phyloP scores from a whole-genome alignment of 208 protist species.

The Crithidia brevicula region DNA sequence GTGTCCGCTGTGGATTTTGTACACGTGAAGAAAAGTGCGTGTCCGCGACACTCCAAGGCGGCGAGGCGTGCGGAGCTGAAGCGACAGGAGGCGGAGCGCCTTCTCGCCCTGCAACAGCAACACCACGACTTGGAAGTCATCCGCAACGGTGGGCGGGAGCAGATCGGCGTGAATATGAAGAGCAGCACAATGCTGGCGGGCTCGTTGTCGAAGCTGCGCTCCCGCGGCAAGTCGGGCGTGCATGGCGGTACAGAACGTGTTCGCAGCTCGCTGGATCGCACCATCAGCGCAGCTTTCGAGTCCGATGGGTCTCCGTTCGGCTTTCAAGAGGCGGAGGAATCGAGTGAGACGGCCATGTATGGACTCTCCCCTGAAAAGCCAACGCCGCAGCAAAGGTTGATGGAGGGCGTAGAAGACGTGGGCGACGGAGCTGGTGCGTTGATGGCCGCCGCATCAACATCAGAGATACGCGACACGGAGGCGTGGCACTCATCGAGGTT shows the following conservation, averaged over 20 bases:
- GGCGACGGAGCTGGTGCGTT: too few relatives aligned
- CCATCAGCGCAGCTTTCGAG: conserved; percentile 15
- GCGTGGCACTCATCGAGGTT: conserved; percentile 24
- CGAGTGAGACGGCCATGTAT: not conserved
- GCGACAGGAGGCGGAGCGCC: conserved; percentile 38
- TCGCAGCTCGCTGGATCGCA: conserved; percentile 16
- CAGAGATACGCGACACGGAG: not conserved
- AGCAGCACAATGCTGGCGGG: conserved; percentile 42
- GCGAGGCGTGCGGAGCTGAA: conserved; percentile 23
- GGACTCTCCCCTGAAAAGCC: not conserved
- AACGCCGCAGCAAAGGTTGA: not conserved
- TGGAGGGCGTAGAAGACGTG: not conserved
- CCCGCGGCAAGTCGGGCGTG: conserved; percentile 8
- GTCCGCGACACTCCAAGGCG: conserved; percentile 38
- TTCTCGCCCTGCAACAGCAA: conserved; percentile 48
- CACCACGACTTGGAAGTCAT: conserved; percentile 59
- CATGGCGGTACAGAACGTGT: not conserved
- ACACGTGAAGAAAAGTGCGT: conserved; percentile 28
- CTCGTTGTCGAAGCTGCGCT: conserved; percentile 37
- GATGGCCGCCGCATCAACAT: too few relatives aligned
- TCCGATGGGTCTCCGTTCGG: conserved; percentile 12
- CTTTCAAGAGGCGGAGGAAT: conserved; percentile 2
- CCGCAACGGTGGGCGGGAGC: conserved; percentile 51
- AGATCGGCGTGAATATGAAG: conserved; percentile 38
- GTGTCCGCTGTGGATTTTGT: conserved; percentile 13